Evolutionary conservation across 2,329 filamentous ascomycete species (phyloP).

Genomic region (Claviceps cyperi): DNA sequence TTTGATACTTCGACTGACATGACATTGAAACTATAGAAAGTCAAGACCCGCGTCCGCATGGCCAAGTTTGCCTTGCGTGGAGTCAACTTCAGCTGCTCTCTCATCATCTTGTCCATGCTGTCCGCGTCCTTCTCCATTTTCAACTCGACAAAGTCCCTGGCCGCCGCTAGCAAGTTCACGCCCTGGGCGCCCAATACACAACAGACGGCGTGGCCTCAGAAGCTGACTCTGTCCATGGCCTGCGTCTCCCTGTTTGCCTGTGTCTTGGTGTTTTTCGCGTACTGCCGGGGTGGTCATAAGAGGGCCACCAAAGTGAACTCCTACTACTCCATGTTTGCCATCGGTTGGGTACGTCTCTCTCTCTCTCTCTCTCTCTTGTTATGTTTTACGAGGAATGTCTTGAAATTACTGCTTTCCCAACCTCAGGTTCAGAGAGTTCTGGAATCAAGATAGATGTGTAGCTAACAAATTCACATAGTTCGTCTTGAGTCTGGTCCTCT

Average conservation of each 20-base stretch:
- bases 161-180: slow-evolving; percentile 64
- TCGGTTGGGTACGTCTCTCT: slow-evolving; percentile 47
- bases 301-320: slow-evolving; percentile 85
- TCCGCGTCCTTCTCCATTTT: slow-evolving; percentile 84
- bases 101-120: slow-evolving; percentile 87
- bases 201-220: slow-evolving; percentile 63
- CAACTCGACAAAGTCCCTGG: slow-evolving; percentile 65
- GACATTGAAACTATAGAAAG: slow-evolving; percentile 44
- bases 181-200: slow-evolving; percentile 71
- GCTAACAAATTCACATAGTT: slow-evolving; percentile 31
- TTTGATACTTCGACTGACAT: neutral
- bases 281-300: slow-evolving; percentile 76
- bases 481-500: slow-evolving; percentile 83
- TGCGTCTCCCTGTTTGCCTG: slow-evolving; percentile 70
- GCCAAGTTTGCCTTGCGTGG: slow-evolving; percentile 91
- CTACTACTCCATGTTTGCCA: slow-evolving; percentile 90
- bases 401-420: neutral
- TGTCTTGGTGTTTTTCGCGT: slow-evolving; percentile 66
- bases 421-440: too few species aligned
- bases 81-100: slow-evolving; percentile 91
- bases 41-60: slow-evolving; percentile 80
- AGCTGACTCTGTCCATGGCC: slow-evolving; percentile 64
- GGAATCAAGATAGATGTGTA: too few species aligned
- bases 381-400: neutral
- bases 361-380: neutral